These are phyloP conservation scores for Suillus paluster DNA, from an alignment of 768 basidiomycete species.

Conservation along the genomic window DNA sequence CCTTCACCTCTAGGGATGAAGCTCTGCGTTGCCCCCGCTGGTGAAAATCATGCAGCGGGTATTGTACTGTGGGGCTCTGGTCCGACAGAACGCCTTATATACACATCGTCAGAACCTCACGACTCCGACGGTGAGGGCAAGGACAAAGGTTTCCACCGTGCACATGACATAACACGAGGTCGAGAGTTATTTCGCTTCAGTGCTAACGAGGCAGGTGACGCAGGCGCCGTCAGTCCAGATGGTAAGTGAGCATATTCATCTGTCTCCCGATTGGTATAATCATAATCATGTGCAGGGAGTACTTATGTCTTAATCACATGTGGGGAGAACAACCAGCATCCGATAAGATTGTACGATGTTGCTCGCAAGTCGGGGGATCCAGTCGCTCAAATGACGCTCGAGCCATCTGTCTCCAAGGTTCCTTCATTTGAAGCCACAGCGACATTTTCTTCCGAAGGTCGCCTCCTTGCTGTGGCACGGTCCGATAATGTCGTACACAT, in stretches of 20 bases:
- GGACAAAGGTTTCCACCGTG: conserved; percentile 51
- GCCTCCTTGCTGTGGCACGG: conserved; percentile 63
- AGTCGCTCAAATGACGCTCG: conserved; percentile 35
- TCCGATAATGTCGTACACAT: conserved; percentile 62
- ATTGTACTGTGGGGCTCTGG: conserved; percentile 57
- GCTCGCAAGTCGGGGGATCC: conserved; percentile 35
- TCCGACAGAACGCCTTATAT: conserved; percentile 44
- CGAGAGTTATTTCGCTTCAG: conserved; percentile 41
- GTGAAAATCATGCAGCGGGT: conserved; percentile 41
- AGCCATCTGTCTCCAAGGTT: conserved; percentile 22
- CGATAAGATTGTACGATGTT: conserved; percentile 59
- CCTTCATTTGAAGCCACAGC: conserved; percentile 50
- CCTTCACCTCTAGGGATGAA: conserved; percentile 15
- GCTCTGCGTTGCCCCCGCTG: conserved; percentile 20
- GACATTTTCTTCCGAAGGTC: conserved; percentile 61
- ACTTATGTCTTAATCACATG: conserved; percentile 39
- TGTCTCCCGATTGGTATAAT: background rate
- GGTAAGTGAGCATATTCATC: conserved; percentile 37
- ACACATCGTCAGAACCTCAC: conserved; percentile 60
- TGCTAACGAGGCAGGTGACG: conserved; percentile 57
- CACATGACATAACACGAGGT: conserved; percentile 45
- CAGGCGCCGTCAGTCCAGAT: conserved; percentile 47
- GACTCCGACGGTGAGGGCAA: background rate
- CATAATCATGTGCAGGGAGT: conserved; percentile 13
- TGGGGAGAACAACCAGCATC: conserved; percentile 28